Evolutionary conservation across 108 stramenopile genomes (phyloP).

Genomic region (Cyclotella kingstonii): DNA sequence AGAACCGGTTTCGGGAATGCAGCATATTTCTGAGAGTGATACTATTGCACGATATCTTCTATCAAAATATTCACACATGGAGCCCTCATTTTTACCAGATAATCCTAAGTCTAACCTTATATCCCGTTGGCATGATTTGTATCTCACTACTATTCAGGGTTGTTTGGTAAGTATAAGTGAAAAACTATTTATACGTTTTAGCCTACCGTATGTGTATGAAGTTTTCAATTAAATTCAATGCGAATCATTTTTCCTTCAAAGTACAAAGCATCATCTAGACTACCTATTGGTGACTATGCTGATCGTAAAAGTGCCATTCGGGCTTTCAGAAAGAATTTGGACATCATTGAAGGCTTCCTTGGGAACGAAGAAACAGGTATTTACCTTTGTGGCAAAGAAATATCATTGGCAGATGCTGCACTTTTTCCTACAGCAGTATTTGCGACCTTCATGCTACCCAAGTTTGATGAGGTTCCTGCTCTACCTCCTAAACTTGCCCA

Average conservation of each 20-base stretch:
- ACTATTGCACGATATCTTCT: conserved; percentile 86
- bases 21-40: conserved; percentile 71
- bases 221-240: not conserved
- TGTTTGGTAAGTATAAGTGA: conserved; percentile 54
- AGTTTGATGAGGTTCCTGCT: conserved; percentile 73
- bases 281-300: conserved; percentile 77
- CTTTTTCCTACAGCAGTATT: conserved; percentile 88
- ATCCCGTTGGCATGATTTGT: conserved; percentile 90
- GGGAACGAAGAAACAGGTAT: conserved; percentile 35
- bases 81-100: conserved; percentile 84
- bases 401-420: conserved; percentile 92
- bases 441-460: conserved; percentile 87
- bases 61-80: conserved; percentile 53
- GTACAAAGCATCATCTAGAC: conserved; percentile 76
- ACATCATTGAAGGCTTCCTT: conserved; percentile 71
- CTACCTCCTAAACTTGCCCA: conserved; percentile 49
- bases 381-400: conserved; percentile 87
- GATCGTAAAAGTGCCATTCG: conserved; percentile 75
- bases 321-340: conserved; percentile 73
- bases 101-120: conserved; percentile 81
- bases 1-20: conserved; percentile 10
- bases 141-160: conserved; percentile 89
- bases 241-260: not conserved
- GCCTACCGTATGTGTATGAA: not conserved
- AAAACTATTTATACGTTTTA: not conserved